Base-by-base conservation (phyloP, 176 grass and related monocot genomes). In the Eleusine coracana region DNA sequence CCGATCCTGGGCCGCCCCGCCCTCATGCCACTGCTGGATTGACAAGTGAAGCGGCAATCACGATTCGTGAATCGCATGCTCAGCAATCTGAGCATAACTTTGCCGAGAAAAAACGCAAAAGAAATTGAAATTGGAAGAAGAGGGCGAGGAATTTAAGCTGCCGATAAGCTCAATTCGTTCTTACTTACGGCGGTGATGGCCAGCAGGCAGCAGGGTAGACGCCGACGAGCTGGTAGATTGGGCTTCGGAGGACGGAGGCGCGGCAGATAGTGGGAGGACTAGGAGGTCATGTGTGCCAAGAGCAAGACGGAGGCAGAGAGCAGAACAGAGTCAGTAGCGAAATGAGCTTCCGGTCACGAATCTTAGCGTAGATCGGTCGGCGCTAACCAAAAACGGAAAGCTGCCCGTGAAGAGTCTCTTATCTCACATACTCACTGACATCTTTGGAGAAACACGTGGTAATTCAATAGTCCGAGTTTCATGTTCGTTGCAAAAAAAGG, bases 1-100 rank as follows among this genome's bases (percentile, higher is more conserved):
- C 91, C 89, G 42, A 98, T 93, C 81, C 77, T 87, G 38, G 85
- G 66, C 16, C 42, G 62, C 69, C 34, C 73, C 44, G 70, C n/a
- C 54, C 59, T 61, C 80, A 78, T 86, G 45, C 62, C 59, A 48
- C 73, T 66, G 77, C 12, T 63, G 72, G 25, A 72, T 85, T 78
- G 86, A 65, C 78, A 36, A 60, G 69, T 38, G 59, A 37, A 37
- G 12, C 10, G 1, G 67, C 45, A 28, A 59, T 27, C 37, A 76
- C 18, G 66, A 71, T 59, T 23, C 56, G 9, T 10, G 82, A 51
- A 87, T 31, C 20, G 1, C 6, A 11, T 23, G 13, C 48, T 75
- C 63, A 31, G 36, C n/a, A 46, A 76, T 76, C 23, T 18, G 62
- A 76, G 49, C 63, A 67, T 28, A 83, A 10, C 34, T 42, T 55